phyloP scores from a whole-genome alignment of 2,329 filamentous ascomycete genomes.

The Curvularia hawaiiensis region DNA sequence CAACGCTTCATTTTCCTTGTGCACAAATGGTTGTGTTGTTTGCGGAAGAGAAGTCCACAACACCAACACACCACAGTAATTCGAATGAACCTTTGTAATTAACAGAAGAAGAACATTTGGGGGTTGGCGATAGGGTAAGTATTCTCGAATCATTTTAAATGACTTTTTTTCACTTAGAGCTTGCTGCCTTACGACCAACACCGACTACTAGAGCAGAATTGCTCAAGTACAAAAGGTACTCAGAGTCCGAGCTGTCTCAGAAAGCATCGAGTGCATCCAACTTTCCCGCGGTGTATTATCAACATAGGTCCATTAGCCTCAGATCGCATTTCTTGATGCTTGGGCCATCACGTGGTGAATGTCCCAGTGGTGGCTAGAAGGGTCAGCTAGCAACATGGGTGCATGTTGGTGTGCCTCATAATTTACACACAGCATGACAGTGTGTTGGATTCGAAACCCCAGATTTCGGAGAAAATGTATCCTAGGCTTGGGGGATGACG shows the following conservation, averaged over 20 bases:
- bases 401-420: slow-evolving; percentile 3
- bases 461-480: slow-evolving; percentile 9
- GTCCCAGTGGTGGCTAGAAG: slow-evolving; percentile 8
- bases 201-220: not conserved
- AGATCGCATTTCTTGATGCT: too few relatives aligned
- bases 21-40: not conserved
- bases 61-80: not conserved
- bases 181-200: not conserved
- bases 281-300: not conserved
- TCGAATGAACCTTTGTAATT: not conserved
- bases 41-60: not conserved
- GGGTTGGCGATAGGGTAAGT: not conserved
- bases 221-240: not conserved
- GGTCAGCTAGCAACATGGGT: not conserved
- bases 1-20: not conserved
- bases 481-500: not conserved
- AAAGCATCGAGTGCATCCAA: not conserved
- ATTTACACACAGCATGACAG: slow-evolving; percentile 5
- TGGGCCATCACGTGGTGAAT: not conserved
- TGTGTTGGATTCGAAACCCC: slow-evolving; percentile 3
- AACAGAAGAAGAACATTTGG: not conserved
- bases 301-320: not conserved
- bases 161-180: not conserved
- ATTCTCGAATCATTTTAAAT: not conserved
- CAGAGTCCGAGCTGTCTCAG: not conserved